A percentile compares a stretch with the other conserved stretches of the same genome.
These are phyloP conservation scores for Candida parachauliodes DNA, from an alignment of 805 yeast species.

Conservation along the genomic window DNA sequence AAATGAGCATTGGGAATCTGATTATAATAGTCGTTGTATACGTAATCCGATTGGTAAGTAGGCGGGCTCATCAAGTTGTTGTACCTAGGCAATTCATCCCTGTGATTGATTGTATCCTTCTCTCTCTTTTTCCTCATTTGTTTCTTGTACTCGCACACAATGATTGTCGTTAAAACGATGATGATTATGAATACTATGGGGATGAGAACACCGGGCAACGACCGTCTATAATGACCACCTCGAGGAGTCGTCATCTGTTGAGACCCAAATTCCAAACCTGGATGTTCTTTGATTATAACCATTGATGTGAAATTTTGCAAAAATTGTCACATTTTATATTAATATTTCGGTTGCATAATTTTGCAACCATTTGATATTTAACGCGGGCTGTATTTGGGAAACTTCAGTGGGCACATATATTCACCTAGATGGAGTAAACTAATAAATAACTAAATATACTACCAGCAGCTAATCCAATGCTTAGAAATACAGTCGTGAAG, in stretches of 20 bases:
- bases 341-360: neutral
- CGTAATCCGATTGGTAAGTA: neutral
- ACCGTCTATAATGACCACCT: no score
- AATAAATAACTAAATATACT: slow-evolving; percentile 65
- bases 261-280: no score
- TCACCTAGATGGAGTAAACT: slow-evolving; percentile 5
- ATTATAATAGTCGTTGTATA: neutral
- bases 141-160: neutral
- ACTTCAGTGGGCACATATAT: neutral
- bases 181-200: slow-evolving; percentile 1
- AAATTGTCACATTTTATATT: neutral
- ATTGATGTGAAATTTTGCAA: no score
- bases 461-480: slow-evolving; percentile 77
- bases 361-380: slow-evolving; percentile 3
- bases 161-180: neutral
- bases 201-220: neutral
- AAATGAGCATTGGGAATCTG: slow-evolving; percentile 2
- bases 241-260: no score
- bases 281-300: neutral
- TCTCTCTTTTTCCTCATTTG: neutral
- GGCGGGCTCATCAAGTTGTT: neutral
- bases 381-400: neutral
- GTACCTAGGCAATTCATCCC: slow-evolving; percentile 5
- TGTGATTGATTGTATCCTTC: neutral
- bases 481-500: slow-evolving; percentile 74